Evolutionary conservation across 176 grass and related monocot species (phyloP), one percentile per base, ranked within the genome.

Genomic region (Eleusine indica): DNA sequence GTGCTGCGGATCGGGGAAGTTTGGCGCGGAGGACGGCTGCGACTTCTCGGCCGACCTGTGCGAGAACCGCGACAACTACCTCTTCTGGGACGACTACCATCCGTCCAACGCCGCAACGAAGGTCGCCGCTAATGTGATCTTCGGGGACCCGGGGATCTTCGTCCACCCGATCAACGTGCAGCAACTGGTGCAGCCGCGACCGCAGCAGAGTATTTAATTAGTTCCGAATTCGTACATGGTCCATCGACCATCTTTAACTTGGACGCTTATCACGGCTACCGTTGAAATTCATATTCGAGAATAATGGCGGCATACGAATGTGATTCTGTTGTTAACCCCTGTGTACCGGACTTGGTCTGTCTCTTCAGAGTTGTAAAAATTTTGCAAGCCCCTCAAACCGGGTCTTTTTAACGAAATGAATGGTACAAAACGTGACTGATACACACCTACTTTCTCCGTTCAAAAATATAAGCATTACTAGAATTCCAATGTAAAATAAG

Each of bases 51-150:
- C 12, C 2, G 35, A 49, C 6, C 30, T 88, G 60, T 94, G 95
- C 84, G 70, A 2, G 2, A 39, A 84, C 74, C 86, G 86, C 9
- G 76, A 7, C 25, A 79, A 30, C 15, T 82, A 80, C 49, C 73
- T 94, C 51, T 97, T 93, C 86, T 97, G 90, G 92, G 95, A 97
- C 83, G 32, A 51, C 12, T 81, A 62, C 58, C 95, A 97, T 57
- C 82, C 90, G 10, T 93, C 92, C 6, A 73, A 94, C 1, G 41
- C 77, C 16, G 77, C 73, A 19, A 88, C 95, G 8, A 47, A 18
- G 17, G 16, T 86, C 49, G 68, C 37, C 49, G 86, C 92, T 10
- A 0, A 6, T 1, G 56, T 7, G 68, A 82, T 97, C 40, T 93
- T 84, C 83, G 7, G 1, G 69, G 90, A 83, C 72, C 75, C 41